Evolutionary conservation across 306 rosid species (phyloP), one percentile per base, ranked within the genome.

Genomic region (Hylodesmum podocarpum): DNA sequence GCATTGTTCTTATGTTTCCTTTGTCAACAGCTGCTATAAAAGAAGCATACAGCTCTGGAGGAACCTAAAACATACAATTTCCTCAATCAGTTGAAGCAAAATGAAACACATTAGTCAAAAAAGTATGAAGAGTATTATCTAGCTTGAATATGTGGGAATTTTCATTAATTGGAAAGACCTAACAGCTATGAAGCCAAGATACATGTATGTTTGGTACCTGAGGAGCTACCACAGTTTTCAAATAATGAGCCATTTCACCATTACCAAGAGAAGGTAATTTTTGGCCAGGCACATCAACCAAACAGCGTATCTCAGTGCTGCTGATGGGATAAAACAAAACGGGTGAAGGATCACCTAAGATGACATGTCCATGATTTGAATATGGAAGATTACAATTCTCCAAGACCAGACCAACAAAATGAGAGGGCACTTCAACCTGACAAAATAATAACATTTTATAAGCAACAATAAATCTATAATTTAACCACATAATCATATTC

Each of bases 361-460:
- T 87, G 9, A 90, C 88, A 13, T 90, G 89, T 61, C 92, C 92
- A 53, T 90, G 88, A 44, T 85, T 86, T 76, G 76, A 73, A 63
- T 82, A 55, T 75, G 96, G 96, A 61, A 90, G 92, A 70, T 86
- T 46, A 47, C 88, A 85, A 54, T 86, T 85, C 79, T 88, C 88
- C 40, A 90, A 65, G 9, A 88, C 49, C 41, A 86, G 61, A 44
- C 92, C 92, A 57, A 88, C 92, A 83, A 86, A 90, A 83, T 87
- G 89, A 43, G 92, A 90, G 36, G 96, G 97, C 29, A 54, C 85
- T 24, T 93, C 98, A 66, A 93, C 96, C 98, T 93, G 86, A 78
- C 75, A 25, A 73, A 43, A 77, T 40, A 57, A 40, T 19, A 0
- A 41, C 66, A 61, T 50, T 6, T 16, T 28, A 33, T 57, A 55